Conservation (phyloP, 2,329 filamentous ascomycete genomes). For the Penicillium sp. region DNA sequence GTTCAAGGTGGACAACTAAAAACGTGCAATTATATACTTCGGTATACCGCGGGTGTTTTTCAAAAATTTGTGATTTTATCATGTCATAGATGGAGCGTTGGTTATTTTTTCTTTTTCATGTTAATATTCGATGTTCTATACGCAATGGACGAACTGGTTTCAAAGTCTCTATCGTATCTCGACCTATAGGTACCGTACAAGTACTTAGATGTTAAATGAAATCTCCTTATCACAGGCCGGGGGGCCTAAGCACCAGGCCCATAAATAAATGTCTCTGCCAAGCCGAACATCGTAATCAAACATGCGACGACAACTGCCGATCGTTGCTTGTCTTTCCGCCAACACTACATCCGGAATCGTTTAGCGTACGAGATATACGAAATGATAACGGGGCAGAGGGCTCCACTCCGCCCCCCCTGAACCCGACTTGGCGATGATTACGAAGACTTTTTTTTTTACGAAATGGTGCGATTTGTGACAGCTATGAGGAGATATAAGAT, state of each 20-base stretch:
- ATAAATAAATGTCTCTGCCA: not conserved
- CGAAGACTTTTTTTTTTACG: not conserved
- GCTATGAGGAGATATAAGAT: not conserved
- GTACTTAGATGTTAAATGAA: too few relatives aligned
- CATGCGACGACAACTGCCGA: not conserved
- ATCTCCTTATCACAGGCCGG: too few relatives aligned
- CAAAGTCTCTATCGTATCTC: not conserved
- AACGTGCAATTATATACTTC: not conserved
- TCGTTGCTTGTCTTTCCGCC: not conserved
- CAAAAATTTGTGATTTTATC: constrained; percentile 16
- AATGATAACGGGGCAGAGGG: not conserved
- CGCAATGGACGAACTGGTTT: constrained; percentile 7
- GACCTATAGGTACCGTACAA: too few relatives aligned
- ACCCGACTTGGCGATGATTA: not conserved
- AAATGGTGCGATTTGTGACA: not conserved
- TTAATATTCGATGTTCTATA: constrained; percentile 12
- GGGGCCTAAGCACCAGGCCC: too few relatives aligned
- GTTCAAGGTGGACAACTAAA: constrained; percentile 69
- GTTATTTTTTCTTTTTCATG: constrained; percentile 13
- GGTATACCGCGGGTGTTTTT: constrained; percentile 5
- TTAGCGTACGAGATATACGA: constrained; percentile 8
- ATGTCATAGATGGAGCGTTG: constrained; percentile 30
- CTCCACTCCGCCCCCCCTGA: constrained; percentile 4
- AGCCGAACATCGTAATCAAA: not conserved
- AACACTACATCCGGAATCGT: not conserved